These are phyloP conservation scores for Phyllosticta capitalensis DNA, from an alignment of 2,329 filamentous ascomycete genomes.

Conservation along the genomic window DNA sequence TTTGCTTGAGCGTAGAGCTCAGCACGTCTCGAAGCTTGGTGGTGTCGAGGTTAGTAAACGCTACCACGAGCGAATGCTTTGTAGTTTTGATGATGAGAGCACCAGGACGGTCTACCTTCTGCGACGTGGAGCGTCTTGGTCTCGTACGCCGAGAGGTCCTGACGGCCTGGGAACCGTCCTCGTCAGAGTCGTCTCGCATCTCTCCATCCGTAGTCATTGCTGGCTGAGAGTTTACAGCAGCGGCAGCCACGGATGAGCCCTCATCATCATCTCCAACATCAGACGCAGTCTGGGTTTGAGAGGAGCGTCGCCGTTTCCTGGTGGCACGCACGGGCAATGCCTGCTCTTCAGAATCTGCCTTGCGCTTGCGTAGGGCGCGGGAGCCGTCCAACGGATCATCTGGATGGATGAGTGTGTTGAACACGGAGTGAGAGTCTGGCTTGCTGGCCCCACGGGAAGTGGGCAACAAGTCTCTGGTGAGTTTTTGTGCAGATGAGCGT, in stretches of 20 bases:
- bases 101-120: constrained; percentile 8
- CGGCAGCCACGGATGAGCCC: constrained; percentile 22
- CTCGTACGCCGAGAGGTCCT: constrained; percentile 14
- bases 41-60: constrained; percentile 6
- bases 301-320: constrained; percentile 30
- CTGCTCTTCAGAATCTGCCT: constrained; percentile 62
- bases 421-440: constrained; percentile 66
- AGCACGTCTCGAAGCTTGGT: constrained; percentile 5
- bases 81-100: constrained; percentile 7
- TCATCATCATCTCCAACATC: constrained; percentile 17
- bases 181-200: constrained; percentile 13
- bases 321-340: constrained; percentile 37
- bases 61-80: constrained; percentile 5
- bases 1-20: constrained; percentile 38
- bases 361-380: constrained; percentile 72
- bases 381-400: constrained; percentile 68
- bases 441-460: constrained; percentile 54
- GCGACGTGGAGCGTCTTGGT: constrained; percentile 42
- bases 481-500: constrained; percentile 53
- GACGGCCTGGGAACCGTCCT: constrained; percentile 17
- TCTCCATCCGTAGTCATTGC: constrained; percentile 4
- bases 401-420: constrained; percentile 61
- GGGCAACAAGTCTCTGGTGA: constrained; percentile 63
- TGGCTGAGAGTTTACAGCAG: constrained; percentile 20
- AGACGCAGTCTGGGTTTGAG: constrained; percentile 12